Evolutionary conservation across 495 filamentous ascomycete genomes (phyloP).

Genomic region (Pyrenula massariospora): DNA sequence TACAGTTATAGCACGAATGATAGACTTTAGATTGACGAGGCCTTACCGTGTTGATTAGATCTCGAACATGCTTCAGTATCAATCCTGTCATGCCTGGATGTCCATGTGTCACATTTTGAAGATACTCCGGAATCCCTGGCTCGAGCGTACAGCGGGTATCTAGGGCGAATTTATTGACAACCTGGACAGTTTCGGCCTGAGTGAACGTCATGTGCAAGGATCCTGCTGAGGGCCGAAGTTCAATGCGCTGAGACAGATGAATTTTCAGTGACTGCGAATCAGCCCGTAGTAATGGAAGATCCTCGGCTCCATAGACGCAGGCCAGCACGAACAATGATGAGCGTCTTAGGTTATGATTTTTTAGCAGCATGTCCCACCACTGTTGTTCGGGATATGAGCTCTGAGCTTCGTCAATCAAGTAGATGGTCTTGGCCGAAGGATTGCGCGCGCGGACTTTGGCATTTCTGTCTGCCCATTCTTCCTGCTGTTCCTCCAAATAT

Average conservation of each 20-base stretch:
- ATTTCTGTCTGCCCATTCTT: not conserved
- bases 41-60: no score
- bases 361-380: not conserved
- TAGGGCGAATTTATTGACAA: not conserved
- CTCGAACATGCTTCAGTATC: not conserved
- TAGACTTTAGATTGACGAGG: no score
- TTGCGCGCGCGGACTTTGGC: not conserved
- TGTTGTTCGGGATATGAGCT: not conserved
- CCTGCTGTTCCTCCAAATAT: not conserved
- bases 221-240: not conserved
- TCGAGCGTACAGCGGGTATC: not conserved
- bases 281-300: not conserved
- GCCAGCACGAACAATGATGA: not conserved
- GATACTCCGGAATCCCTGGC: not conserved
- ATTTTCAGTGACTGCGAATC: not conserved
- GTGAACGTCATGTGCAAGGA: not conserved
- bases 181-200: not conserved
- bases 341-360: not conserved
- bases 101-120: not conserved
- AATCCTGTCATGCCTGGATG: not conserved
- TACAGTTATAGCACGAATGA: no score
- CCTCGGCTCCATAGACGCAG: not conserved
- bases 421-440: not conserved
- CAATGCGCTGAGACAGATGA: not conserved
- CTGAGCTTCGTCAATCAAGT: not conserved